These are phyloP conservation scores for Fusarium sp. DNA, from an alignment of 2,329 filamentous ascomycete species.

Conservation along the genomic window DNA sequence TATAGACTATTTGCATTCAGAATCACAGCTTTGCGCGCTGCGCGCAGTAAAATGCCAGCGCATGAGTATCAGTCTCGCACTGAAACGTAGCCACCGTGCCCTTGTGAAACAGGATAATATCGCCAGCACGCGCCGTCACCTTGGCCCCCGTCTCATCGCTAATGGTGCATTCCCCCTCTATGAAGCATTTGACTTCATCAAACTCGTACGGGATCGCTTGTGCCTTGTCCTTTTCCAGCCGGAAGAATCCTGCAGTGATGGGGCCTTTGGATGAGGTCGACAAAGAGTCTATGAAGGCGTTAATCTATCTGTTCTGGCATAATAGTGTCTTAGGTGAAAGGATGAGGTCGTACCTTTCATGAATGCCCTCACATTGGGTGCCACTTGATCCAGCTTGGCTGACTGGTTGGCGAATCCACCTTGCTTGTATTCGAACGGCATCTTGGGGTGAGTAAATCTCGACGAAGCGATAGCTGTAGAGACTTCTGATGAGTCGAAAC, in stretches of 20 bases:
- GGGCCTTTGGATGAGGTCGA: neutral
- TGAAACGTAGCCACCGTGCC: constrained; percentile 8
- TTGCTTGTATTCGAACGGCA: neutral
- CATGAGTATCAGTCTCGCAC: neutral
- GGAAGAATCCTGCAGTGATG: neutral
- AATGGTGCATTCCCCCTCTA: constrained; percentile 4
- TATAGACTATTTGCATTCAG: neutral
- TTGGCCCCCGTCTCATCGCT: constrained; percentile 5
- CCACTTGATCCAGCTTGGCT: neutral
- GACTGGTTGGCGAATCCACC: neutral
- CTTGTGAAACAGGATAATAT: constrained; percentile 3
- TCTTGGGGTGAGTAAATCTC: neutral
- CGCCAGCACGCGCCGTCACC: neutral
- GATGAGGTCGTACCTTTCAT: neutral
- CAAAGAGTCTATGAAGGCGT: neutral
- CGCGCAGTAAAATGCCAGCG: neutral
- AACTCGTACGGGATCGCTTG: neutral
- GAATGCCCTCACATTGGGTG: neutral
- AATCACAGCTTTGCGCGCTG: neutral
- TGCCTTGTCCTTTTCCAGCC: neutral
- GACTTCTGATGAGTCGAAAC: neutral
- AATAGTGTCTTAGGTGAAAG: neutral
- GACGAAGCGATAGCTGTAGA: neutral
- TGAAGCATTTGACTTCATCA: constrained; percentile 8
- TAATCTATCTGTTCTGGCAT: neutral